Evolutionary conservation across 345 rosid species (phyloP), one percentile per base, ranked within the genome.

Genomic region (Adansonia digitata): DNA sequence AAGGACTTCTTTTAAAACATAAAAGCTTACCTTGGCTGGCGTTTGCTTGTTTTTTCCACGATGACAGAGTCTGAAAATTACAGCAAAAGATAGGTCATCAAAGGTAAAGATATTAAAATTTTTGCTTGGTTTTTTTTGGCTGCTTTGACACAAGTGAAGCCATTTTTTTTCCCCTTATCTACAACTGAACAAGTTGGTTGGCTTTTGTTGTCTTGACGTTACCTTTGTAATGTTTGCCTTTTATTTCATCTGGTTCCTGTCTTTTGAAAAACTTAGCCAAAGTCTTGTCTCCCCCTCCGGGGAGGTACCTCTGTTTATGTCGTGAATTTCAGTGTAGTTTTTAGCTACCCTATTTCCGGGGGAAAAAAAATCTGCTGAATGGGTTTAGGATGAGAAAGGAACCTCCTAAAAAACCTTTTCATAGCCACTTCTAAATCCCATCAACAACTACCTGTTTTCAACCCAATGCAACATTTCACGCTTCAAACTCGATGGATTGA

Each of bases 21-120:
- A 26, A 46, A 68, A 15, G 7, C 35, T 10, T 26, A 2, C n/a
- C 18, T 3, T n/a, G 70, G 10, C 72, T 26, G n/a, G n/a, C n/a
- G n/a, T n/a, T 15, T 27, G 12, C 72, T 46, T 68, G 56, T 69
- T 29, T 56, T 18, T 5, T 17, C 29, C 27, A 48, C 31, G 57
- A 69, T 69, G 73, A 69, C 59, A 48, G n/a, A 69, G 72, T 69
- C 73, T 49, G 43, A 49, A 34, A 31, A 8, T 27, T 69, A 57
- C 72, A 69, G 72, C n/a, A n/a, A 69, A 62, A 14, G 40, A 67
- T n/a, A 17, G 15, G 57, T 31, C 42, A 48, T 18, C 43, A 7
- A 26, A 26, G 24, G 8, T 26, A 68, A 43, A 27, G 72, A 55
- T 10, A 46, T 45, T 68, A 8, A 68, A 42, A 40, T 40, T 42